Percentiles rank a stretch among this genome's conserved stretches.
phyloP scores from a whole-genome alignment of 1,139 yeast genomes.

The Geotrichum candidum region DNA sequence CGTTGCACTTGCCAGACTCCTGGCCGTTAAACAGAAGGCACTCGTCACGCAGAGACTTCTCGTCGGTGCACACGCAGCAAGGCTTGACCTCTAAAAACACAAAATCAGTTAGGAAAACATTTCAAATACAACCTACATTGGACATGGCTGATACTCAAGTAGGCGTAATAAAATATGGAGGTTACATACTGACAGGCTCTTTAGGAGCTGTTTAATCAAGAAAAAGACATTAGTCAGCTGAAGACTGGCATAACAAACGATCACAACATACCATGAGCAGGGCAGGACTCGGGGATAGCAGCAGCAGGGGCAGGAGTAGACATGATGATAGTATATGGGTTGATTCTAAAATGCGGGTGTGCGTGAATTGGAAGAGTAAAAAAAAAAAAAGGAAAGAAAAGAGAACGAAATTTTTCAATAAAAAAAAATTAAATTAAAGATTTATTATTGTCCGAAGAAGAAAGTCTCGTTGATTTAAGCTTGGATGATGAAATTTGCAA shows the following conservation, averaged over 20 bases:
- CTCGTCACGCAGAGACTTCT: constrained; percentile 78
- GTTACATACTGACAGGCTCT: neutral
- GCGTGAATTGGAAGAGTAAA: neutral
- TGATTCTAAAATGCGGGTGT: neutral
- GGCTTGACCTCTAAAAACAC: constrained; percentile 64
- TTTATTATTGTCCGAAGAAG: neutral
- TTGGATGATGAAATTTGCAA: neutral
- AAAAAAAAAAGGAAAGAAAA: neutral
- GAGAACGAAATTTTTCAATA: neutral
- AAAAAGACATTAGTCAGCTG: neutral
- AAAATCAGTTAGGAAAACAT: neutral
- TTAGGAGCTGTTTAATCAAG: neutral
- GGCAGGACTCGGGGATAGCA: constrained; percentile 6
- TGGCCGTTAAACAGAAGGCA: constrained; percentile 79
- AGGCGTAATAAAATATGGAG: neutral
- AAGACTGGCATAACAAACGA: neutral
- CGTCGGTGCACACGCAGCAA: constrained; percentile 90
- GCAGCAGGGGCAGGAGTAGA: constrained; percentile 9
- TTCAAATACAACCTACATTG: neutral
- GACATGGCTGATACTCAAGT: neutral
- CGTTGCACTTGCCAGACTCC: constrained; percentile 77
- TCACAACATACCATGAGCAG: neutral
- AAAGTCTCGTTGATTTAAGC: neutral
- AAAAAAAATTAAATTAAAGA: neutral
- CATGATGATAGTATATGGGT: neutral